Evolutionary conservation across 1,284 basidiomycete genomes (phyloP).

Genomic region (Austroboletus niveus): DNA sequence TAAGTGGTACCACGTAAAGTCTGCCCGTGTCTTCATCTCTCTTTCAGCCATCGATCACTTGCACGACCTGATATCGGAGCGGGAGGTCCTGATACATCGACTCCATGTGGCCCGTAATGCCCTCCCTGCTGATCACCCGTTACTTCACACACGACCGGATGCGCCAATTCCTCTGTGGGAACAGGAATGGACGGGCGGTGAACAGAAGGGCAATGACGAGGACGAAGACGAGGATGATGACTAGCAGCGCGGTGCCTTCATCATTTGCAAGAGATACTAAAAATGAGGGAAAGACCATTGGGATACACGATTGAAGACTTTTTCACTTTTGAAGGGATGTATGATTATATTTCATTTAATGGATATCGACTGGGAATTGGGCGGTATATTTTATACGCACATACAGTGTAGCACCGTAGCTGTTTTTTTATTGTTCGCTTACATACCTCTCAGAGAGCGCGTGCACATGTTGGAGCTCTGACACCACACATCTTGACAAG

Average conservation of each 20-base stretch:
- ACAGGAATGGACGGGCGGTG: constrained; percentile 73
- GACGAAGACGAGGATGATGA: constrained; percentile 43
- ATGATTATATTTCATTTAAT: constrained; percentile 33
- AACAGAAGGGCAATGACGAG: constrained; percentile 46
- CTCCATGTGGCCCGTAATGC: constrained; percentile 56
- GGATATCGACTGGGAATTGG: not conserved
- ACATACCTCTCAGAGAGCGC: constrained; percentile 19
- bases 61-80: constrained; percentile 58
- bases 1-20: constrained; percentile 39
- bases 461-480: not conserved
- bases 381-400: constrained; percentile 7
- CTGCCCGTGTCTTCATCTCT: constrained; percentile 4
- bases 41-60: constrained; percentile 80
- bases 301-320: not conserved
- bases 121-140: constrained; percentile 57
- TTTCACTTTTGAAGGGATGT: constrained; percentile 1
- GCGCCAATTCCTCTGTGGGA: constrained; percentile 62
- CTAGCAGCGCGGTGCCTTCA: constrained; percentile 9
- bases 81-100: constrained; percentile 52
- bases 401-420: not conserved
- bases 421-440: constrained; percentile 9
- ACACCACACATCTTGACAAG: not conserved
- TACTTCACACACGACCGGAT: constrained; percentile 35
- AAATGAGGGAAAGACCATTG: not conserved
- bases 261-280: not conserved